Evolutionary conservation across 352 stramenopile species (phyloP).

Genomic region (Pythium monospermum): DNA sequence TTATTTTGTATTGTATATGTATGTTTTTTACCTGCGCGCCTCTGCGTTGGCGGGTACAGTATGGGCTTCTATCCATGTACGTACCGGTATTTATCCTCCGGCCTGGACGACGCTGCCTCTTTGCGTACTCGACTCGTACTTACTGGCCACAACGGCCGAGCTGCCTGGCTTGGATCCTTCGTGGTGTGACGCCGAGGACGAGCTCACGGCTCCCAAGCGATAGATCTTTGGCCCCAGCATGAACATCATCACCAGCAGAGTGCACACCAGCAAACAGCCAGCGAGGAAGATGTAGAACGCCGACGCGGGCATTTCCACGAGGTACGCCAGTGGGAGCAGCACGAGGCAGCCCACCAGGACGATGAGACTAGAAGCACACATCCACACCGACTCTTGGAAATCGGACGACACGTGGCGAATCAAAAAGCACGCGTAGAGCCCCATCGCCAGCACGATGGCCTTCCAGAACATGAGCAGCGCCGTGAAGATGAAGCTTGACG

Average conservation of each 20-base stretch:
- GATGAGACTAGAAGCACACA: conserved; percentile 21
- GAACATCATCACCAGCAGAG: conserved; percentile 21
- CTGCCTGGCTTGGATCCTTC: too few relatives aligned
- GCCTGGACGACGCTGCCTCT: too few relatives aligned
- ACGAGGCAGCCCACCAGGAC: conserved; percentile 26
- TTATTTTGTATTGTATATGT: too few relatives aligned
- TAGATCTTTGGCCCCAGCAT: conserved; percentile 24
- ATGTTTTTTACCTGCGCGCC: too few relatives aligned
- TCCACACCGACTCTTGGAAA: conserved; percentile 45
- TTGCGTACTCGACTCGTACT: too few relatives aligned
- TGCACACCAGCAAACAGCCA: conserved; percentile 14
- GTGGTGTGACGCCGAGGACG: too few relatives aligned
- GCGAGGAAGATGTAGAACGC: conserved; percentile 25
- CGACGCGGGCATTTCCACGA: conserved; percentile 20
- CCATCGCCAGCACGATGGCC: conserved; percentile 25
- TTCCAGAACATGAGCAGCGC: conserved; percentile 36
- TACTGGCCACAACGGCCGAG: too few relatives aligned
- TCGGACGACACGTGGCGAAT: conserved; percentile 31
- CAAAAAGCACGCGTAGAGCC: conserved; percentile 22
- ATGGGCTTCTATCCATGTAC: too few relatives aligned
- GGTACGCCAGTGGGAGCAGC: conserved; percentile 25
- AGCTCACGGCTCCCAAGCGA: conserved; percentile 6
- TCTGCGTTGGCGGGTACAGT: too few relatives aligned
- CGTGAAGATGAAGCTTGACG: conserved; percentile 27
- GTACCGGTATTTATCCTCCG: too few relatives aligned